Conservation (phyloP, 441 rosid genomes). For the Erodium trifolium region DNA sequence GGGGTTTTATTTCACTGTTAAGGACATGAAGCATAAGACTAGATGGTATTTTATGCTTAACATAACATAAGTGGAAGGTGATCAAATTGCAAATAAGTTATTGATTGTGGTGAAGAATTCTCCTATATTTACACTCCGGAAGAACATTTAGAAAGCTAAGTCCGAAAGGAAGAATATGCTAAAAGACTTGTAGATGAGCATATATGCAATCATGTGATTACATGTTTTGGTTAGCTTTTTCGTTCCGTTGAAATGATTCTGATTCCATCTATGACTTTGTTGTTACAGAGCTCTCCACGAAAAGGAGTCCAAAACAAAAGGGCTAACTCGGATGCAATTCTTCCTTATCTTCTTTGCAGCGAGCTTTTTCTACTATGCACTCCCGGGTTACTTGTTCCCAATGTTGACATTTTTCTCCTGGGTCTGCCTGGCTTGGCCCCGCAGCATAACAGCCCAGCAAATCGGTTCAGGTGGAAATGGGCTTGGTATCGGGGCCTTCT, state of each 20-base stretch:
- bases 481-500: background rate
- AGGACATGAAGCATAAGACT: constrained; percentile 3
- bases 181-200: too few relatives aligned
- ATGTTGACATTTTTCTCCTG: constrained; percentile 73
- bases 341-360: constrained; percentile 58
- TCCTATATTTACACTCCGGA: background rate
- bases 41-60: background rate
- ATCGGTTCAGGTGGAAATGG: background rate
- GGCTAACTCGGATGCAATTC: constrained; percentile 67
- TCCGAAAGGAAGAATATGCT: too few relatives aligned
- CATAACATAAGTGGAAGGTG: background rate
- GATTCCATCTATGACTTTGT: background rate
- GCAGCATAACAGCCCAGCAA: constrained; percentile 4
- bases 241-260: too few relatives aligned
- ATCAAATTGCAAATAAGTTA: background rate
- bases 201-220: too few relatives aligned
- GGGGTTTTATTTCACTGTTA: background rate
- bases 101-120: background rate
- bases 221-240: too few relatives aligned
- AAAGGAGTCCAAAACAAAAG: constrained; percentile 39
- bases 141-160: too few relatives aligned
- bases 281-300: constrained; percentile 65
- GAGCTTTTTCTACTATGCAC: constrained; percentile 60
- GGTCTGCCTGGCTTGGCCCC: constrained; percentile 85
- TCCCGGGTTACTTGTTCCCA: constrained; percentile 75